Evolutionary conservation across 345 rosid species (phyloP), one percentile per base, ranked within the genome.

Genomic region (Arabis hirsuta): DNA sequence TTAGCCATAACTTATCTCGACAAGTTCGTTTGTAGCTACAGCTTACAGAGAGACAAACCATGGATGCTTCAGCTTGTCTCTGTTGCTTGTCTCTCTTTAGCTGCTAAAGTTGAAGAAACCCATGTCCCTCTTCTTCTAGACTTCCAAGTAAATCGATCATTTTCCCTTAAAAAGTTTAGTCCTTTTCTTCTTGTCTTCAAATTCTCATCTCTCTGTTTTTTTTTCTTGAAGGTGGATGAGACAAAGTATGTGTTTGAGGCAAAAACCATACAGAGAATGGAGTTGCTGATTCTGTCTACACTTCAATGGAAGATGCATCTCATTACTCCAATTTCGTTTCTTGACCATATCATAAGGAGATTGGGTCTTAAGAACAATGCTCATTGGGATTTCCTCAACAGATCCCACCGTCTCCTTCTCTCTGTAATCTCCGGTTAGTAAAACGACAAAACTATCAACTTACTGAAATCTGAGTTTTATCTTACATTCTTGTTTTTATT

Each of bases 81-180:
- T 8, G 96, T 96, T 12, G 81, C 97, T 58, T 96, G 98, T 44
- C 86, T 96, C 66, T 92, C 99, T 34, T 62, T 96, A 20, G 94
- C 98, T 47, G 99, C 99, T 24, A 96, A 96, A 77, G 88, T 96
- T 12, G 99, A 96, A 74, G 99, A 96, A 81, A 87, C 83, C 44
- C 82, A 84, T 52, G 96, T 86, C 36, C 98, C 97, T 62, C 88
- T 88, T 71, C 87, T 96, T 31, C 63, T 85, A 48, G 96, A 96
- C 76, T 85, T 96, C 42, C 99, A 95, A 82, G 98, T 91, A 82
- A 32, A 66, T 47, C 0, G n/a, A 47, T 20, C 20, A 55, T 8
- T 71, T 6, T 0, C 6, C 41, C 50, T 19, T 58, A 38, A 1
- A 12, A 11, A 9, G 13, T 8, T 43, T 9, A 0, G 0, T 42